Percentiles rank a stretch among this genome's conserved stretches.
Conservation (phyloP, 169 alveolate species). For the Plasmodium inui region DNA sequence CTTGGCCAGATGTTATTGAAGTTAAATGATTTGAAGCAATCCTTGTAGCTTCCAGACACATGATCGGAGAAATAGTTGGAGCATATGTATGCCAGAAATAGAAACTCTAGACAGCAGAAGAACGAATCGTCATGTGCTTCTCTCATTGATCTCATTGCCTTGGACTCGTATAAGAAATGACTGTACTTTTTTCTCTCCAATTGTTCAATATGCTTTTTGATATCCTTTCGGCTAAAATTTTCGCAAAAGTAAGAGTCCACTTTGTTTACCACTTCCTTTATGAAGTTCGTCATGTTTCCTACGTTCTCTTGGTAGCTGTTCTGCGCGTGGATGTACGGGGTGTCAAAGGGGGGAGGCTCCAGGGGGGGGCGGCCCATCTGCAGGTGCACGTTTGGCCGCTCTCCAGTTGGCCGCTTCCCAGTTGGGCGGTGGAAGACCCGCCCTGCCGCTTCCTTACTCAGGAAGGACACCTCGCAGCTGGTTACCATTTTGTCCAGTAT, state of each 20-base stretch:
- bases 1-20: slow-evolving; percentile 61
- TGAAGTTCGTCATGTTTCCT: slow-evolving; percentile 22
- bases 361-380: neutral
- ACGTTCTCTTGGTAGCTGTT: neutral
- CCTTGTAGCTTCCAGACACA: slow-evolving; percentile 27
- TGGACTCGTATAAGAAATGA: slow-evolving; percentile 40
- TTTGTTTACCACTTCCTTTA: slow-evolving; percentile 54
- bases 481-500: slow-evolving; percentile 24
- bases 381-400: neutral
- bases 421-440: neutral
- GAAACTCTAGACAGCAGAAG: slow-evolving; percentile 38
- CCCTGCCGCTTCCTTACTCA: neutral
- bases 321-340: neutral
- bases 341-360: neutral
- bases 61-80: slow-evolving; percentile 63
- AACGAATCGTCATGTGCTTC: slow-evolving; percentile 7
- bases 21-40: slow-evolving; percentile 24
- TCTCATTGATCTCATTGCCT: slow-evolving; percentile 7
- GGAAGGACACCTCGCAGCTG: slow-evolving; percentile 15
- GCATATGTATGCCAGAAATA: slow-evolving; percentile 50
- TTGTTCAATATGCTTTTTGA: slow-evolving; percentile 26
- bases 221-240: slow-evolving; percentile 15
- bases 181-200: slow-evolving; percentile 12
- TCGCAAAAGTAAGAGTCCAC: slow-evolving; percentile 11
- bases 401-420: neutral